Conservation (phyloP, 1,284 basidiomycete genomes). For the Cutaneotrichosporon sp. region DNA sequence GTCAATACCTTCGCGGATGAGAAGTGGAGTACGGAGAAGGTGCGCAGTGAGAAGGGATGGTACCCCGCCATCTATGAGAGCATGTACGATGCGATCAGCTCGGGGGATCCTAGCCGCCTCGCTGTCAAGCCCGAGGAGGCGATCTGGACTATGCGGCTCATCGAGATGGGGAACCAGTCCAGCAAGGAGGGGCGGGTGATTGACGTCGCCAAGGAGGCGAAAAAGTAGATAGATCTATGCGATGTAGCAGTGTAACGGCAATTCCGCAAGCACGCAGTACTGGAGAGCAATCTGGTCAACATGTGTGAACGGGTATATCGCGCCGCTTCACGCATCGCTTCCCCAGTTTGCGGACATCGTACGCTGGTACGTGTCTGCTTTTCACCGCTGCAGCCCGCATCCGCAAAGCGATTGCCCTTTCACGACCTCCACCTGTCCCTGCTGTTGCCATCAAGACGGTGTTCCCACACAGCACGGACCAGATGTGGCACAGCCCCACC, state of each 20-base stretch:
- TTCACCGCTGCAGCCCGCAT: too few relatives aligned
- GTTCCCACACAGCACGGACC: too few relatives aligned
- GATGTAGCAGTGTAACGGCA: neutral
- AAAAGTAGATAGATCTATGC: neutral
- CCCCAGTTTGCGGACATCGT: too few relatives aligned
- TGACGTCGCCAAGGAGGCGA: slow-evolving; percentile 13
- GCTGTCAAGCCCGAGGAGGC: slow-evolving; percentile 29
- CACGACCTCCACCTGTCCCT: too few relatives aligned
- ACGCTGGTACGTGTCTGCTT: too few relatives aligned
- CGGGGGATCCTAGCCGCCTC: slow-evolving; percentile 12
- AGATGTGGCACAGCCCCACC: too few relatives aligned
- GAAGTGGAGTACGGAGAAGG: slow-evolving; percentile 5
- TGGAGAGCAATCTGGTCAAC: too few relatives aligned
- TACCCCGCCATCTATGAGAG: slow-evolving; percentile 25
- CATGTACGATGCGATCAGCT: slow-evolving; percentile 9
- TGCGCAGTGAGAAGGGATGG: slow-evolving; percentile 12
- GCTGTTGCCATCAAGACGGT: too few relatives aligned
- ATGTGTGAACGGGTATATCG: too few relatives aligned
- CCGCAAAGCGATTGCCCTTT: too few relatives aligned
- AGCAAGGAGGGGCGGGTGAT: slow-evolving; percentile 27
- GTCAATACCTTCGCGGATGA: slow-evolving; percentile 9
- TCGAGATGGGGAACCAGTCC: slow-evolving; percentile 30
- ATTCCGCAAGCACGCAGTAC: too few relatives aligned
- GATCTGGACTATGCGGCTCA: slow-evolving; percentile 24
- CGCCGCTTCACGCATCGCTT: too few relatives aligned